Evolutionary conservation across 2,329 filamentous ascomycete species (phyloP).

Genomic region (Chalaropsis ovoidea): DNA sequence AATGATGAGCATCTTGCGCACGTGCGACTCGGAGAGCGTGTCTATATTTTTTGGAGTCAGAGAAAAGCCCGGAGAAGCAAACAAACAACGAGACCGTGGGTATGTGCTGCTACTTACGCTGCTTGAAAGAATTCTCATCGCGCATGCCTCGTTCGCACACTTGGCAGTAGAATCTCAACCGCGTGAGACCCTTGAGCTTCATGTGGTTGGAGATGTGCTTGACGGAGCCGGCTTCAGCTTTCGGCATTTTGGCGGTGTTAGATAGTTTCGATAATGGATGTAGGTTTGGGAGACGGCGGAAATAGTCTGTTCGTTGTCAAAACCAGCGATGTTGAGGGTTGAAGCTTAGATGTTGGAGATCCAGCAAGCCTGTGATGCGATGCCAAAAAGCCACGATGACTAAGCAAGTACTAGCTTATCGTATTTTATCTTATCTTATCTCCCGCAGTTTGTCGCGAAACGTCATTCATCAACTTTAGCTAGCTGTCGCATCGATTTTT

Average conservation of each 20-base stretch:
- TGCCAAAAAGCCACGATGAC: conserved; percentile 16
- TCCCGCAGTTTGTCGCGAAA: neutral
- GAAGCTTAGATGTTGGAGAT: neutral
- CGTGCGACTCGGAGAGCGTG: conserved; percentile 71
- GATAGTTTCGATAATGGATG: neutral
- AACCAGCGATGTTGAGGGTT: neutral
- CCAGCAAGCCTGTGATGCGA: neutral
- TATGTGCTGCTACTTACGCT: conserved; percentile 20
- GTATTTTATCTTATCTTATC: conserved; percentile 19
- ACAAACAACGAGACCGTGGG: neutral
- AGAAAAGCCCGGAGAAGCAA: neutral
- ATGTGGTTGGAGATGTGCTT: conserved; percentile 86
- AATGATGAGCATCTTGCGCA: conserved; percentile 78
- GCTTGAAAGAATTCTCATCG: conserved; percentile 27
- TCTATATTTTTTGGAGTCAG: conserved; percentile 43
- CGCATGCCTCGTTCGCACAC: conserved; percentile 50
- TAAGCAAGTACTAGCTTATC: neutral
- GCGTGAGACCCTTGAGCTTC: conserved; percentile 67
- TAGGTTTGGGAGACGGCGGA: neutral
- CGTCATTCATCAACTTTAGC: conserved; percentile 6
- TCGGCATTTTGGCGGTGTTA: conserved; percentile 56
- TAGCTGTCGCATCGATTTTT: neutral
- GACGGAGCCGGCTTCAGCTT: conserved; percentile 84
- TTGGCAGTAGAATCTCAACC: conserved; percentile 85
- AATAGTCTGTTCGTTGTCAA: neutral